Conservation (phyloP, 1,139 yeast species). For the Magnusiomyces sp. region DNA sequence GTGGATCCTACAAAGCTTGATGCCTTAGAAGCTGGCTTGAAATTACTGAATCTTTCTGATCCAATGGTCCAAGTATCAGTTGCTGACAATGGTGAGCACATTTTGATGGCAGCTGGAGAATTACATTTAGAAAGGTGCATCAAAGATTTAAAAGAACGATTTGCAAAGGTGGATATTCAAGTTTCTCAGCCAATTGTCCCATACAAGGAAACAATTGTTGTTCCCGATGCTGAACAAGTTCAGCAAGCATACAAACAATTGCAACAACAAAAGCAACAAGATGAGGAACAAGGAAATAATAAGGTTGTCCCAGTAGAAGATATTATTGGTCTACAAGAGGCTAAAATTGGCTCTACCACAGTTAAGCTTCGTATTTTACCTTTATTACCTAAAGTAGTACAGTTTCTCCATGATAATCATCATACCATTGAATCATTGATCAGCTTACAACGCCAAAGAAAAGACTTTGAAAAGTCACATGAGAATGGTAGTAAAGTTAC, state of each 20-base stretch:
- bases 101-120: conserved; percentile 93
- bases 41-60: conserved; percentile 74
- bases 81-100: conserved; percentile 86
- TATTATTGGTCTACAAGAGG: conserved; percentile 12
- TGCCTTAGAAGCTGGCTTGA: conserved; percentile 68
- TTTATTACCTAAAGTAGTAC: conserved; percentile 44
- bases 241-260: conserved; percentile 18
- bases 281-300: too few relatives aligned
- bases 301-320: too few relatives aligned
- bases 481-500: not conserved
- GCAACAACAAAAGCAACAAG: not conserved
- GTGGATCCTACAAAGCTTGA: conserved; percentile 74
- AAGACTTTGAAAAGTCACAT: not conserved
- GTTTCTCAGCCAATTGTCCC: conserved; percentile 93
- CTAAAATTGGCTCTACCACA: conserved; percentile 42
- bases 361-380: conserved; percentile 46
- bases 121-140: conserved; percentile 85
- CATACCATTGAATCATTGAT: conserved; percentile 31
- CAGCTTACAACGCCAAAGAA: not conserved
- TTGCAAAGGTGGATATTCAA: conserved; percentile 83
- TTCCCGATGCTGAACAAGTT: too few relatives aligned
- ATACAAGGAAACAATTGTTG: conserved; percentile 73
- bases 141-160: conserved; percentile 80
- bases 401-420: conserved; percentile 45
- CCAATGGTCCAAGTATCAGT: conserved; percentile 84